phyloP scores from a whole-genome alignment of 2,329 filamentous ascomycete genomes.

The Colletotrichum sp. region DNA sequence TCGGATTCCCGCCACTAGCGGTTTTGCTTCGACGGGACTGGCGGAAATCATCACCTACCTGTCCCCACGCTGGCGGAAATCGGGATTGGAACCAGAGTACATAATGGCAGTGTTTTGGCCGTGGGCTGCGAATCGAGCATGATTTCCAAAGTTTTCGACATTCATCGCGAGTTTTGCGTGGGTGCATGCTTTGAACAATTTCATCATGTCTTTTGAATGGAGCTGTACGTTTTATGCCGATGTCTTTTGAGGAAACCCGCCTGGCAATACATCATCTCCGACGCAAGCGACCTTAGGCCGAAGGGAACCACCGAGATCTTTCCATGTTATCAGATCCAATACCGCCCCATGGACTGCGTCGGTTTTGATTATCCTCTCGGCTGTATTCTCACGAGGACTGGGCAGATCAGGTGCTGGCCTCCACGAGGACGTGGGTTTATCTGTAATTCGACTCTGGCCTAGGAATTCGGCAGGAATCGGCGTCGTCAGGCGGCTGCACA shows the following conservation, averaged over 20 bases:
- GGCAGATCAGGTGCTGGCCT: not conserved
- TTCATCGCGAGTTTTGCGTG: not conserved
- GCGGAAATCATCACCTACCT: not conserved
- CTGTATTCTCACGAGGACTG: not conserved
- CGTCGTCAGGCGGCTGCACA: not conserved
- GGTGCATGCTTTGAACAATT: not conserved
- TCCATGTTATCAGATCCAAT: not conserved
- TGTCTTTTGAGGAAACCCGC: not conserved
- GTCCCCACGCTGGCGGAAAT: conserved; percentile 3
- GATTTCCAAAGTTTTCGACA: not conserved
- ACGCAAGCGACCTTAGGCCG: not conserved
- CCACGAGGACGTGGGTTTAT: not conserved
- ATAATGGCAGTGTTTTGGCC: not conserved
- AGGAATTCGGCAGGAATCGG: rapidly evolving
- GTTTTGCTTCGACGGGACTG: conserved; percentile 10
- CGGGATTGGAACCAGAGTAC: not conserved
- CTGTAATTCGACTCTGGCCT: not conserved
- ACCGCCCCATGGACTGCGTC: not conserved
- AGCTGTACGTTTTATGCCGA: not conserved
- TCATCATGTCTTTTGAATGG: not conserved
- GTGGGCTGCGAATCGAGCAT: not conserved
- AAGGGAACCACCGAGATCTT: not conserved
- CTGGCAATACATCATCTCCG: not conserved
- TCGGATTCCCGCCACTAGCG: conserved; percentile 13
- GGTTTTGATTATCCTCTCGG: too few relatives aligned